Evolutionary conservation across 2,329 filamentous ascomycete species (phyloP).

Genomic region (Penicillium sp.): DNA sequence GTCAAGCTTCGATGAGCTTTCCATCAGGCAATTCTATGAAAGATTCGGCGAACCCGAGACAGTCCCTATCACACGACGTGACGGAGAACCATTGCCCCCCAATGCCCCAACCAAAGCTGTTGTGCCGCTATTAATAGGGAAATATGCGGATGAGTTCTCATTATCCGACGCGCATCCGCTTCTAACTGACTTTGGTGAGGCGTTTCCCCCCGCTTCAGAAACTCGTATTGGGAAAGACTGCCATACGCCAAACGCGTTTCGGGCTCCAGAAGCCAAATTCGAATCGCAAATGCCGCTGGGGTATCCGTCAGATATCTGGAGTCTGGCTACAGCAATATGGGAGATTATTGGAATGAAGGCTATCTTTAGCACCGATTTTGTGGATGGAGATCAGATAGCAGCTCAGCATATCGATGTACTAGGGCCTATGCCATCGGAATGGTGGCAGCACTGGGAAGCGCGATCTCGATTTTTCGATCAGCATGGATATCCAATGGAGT

Average conservation of each 20-base stretch:
- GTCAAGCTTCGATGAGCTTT: constrained; percentile 30
- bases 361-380: constrained; percentile 21
- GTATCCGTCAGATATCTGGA: constrained; percentile 31
- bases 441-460: constrained; percentile 20
- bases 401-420: constrained; percentile 26
- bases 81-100: constrained; percentile 26
- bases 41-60: constrained; percentile 32
- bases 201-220: constrained; percentile 21
- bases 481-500: constrained; percentile 14
- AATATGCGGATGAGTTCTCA: constrained; percentile 29
- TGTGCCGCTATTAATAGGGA: constrained; percentile 30
- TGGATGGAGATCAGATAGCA: constrained; percentile 17
- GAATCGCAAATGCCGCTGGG: constrained; percentile 17
- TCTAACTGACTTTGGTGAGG: constrained; percentile 40
- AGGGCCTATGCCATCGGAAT: constrained; percentile 20
- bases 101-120: constrained; percentile 32
- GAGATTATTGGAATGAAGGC: constrained; percentile 29
- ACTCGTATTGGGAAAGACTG: constrained; percentile 19
- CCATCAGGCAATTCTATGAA: constrained; percentile 34
- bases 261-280: constrained; percentile 29
- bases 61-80: constrained; percentile 24
- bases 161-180: constrained; percentile 31
- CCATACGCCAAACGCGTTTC: constrained; percentile 17
- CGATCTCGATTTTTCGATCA: constrained; percentile 17
- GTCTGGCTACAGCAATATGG: constrained; percentile 26